These are phyloP conservation scores for Plenodomus lindquistii DNA, from an alignment of 2,329 filamentous ascomycete genomes.

Conservation along the genomic window DNA sequence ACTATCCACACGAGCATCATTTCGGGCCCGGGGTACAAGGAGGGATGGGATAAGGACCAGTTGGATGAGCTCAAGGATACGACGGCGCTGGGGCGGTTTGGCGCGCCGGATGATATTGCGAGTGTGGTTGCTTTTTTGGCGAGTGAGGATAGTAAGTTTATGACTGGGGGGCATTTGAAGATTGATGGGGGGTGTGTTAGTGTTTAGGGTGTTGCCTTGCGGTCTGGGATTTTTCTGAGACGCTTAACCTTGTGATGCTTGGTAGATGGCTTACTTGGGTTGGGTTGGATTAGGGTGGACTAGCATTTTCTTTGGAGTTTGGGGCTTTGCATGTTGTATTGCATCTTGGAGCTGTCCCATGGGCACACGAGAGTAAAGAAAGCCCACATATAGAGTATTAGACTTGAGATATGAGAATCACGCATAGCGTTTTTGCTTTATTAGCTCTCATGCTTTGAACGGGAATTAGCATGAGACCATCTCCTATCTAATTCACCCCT, in stretches of 20 bases:
- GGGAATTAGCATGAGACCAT: too few species aligned
- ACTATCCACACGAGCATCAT: constrained; percentile 48
- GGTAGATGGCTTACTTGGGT: too few species aligned
- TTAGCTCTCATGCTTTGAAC: too few species aligned
- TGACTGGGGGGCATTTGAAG: constrained; percentile 44
- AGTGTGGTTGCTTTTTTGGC: constrained; percentile 45
- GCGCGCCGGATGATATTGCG: constrained; percentile 44
- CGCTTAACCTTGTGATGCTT: too few species aligned
- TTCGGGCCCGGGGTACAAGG: constrained; percentile 41
- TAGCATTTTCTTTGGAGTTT: not conserved
- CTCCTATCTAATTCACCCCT: too few species aligned
- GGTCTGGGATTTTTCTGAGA: constrained; percentile 17
- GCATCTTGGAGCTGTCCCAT: not conserved
- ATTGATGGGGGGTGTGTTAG: constrained; percentile 39
- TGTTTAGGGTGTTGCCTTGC: constrained; percentile 27
- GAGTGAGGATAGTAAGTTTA: constrained; percentile 46
- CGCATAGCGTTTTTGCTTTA: too few species aligned
- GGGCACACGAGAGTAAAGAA: not conserved
- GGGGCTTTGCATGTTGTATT: not conserved
- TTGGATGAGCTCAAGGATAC: constrained; percentile 38
- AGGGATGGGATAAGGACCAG: constrained; percentile 41
- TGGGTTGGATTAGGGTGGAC: too few species aligned
- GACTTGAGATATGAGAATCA: not conserved
- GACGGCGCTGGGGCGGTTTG: constrained; percentile 44
- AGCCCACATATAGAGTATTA: constrained; percentile 5